phyloP scores from a whole-genome alignment of 352 stramenopile genomes.

The Globisporangium heterothallicum region DNA sequence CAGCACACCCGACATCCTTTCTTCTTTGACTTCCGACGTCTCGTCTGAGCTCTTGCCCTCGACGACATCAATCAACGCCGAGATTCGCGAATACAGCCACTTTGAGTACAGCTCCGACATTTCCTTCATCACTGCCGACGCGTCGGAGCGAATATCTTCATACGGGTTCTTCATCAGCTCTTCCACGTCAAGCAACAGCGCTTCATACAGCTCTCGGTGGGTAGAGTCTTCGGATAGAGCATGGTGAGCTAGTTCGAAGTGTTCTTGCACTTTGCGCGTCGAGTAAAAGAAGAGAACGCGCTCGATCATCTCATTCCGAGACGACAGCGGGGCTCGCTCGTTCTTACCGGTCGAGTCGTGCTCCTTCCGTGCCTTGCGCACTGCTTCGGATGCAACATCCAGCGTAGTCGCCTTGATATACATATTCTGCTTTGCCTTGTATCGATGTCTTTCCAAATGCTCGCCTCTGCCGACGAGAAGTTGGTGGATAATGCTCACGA shows the following conservation, averaged over 20 bases:
- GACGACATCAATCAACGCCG: constrained; percentile 36
- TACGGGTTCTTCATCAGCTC: constrained; percentile 51
- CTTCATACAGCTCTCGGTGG: constrained; percentile 30
- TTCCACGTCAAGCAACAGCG: constrained; percentile 42
- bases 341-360: constrained; percentile 1
- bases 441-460: constrained; percentile 29
- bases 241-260: constrained; percentile 51
- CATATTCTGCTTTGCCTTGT: constrained; percentile 43
- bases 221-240: constrained; percentile 22
- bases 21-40: constrained; percentile 32
- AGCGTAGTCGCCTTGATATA: constrained; percentile 45
- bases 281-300: constrained; percentile 54
- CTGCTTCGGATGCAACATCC: constrained; percentile 44
- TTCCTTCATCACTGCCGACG: constrained; percentile 43
- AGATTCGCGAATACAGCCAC: constrained; percentile 46
- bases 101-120: constrained; percentile 41
- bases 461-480: constrained; percentile 55
- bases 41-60: constrained; percentile 24
- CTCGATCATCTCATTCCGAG: constrained; percentile 69
- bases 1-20: constrained; percentile 28
- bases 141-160: constrained; percentile 37
- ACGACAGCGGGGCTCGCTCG: constrained; percentile 32
- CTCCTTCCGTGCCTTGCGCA: constrained; percentile 25
- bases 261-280: constrained; percentile 51
- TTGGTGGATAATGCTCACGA: constrained; percentile 43